Evolutionary conservation across 2,329 filamentous ascomycete species (phyloP), one percentile per base, ranked within the genome.

Genomic region (Penicillium sp.): DNA sequence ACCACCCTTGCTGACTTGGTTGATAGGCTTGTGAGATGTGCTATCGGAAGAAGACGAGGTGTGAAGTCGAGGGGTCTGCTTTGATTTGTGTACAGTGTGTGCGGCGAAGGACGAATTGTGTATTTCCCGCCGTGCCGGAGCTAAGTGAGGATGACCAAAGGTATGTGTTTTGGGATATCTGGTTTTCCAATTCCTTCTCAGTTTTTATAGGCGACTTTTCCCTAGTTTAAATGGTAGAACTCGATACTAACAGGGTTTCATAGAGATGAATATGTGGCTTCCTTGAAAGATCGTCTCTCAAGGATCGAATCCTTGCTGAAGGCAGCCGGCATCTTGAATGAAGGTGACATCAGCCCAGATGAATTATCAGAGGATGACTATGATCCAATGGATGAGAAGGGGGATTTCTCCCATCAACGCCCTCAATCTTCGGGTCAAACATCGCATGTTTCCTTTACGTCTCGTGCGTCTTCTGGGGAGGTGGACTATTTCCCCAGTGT

Each of bases 101-200:
- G 75, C 97, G 96, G 77, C 96, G 96, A 83, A 96, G 96, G 83
- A 95, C 91, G 7, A 91, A 93, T 71, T 97, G 94, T 79, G 87
- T 95, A 71, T 96, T 96, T 76, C 96, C 93, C 2, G 90, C 95
- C 73, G 91, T 95, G 49, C 92, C 96, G 81, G 96, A 96, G 86
- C 96, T 96, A 84, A 85, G 92, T 64, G 92, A 90, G 75, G 91
- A 92, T 62, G 91, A 91, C 1, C 97, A 97, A 82, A 93, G 93
- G 92, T 95, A 84, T 66, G 49, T 35, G n/a, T 51, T 8, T 51
- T 17, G 15, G 40, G 10, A 44, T 13, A 42, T 22, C 8, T n/a
- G 45, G 30, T 30, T 26, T 26, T 19, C 38, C 47, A 44, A 8
- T 40, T 13, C 17, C 38, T 37, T 59, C 38, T 54, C 17, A 4